phyloP scores from a whole-genome alignment of 306 rosid species.

The Betula pendula region DNA sequence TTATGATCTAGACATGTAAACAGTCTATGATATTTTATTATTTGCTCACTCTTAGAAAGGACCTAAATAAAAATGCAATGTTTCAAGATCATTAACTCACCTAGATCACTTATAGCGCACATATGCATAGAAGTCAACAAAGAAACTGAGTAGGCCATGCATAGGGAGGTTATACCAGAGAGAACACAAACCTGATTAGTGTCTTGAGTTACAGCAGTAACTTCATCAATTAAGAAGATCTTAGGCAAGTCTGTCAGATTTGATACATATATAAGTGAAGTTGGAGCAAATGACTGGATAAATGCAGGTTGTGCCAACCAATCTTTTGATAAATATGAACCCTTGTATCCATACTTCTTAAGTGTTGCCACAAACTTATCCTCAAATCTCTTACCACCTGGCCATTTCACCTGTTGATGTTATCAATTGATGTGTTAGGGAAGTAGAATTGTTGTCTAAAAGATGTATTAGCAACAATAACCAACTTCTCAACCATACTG shows the following conservation, averaged over 20 bases:
- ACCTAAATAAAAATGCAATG: background rate
- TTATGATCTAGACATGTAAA: background rate
- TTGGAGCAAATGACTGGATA: slow-evolving; percentile 92
- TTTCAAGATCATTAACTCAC: background rate
- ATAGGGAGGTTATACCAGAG: slow-evolving; percentile 6
- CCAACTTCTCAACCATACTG: background rate
- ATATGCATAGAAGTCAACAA: background rate
- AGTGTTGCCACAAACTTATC: slow-evolving; percentile 86
- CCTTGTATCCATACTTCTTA: slow-evolving; percentile 77
- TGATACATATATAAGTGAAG: slow-evolving; percentile 69
- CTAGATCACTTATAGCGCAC: background rate
- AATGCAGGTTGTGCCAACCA: slow-evolving; percentile 87
- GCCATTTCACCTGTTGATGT: slow-evolving; percentile 78
- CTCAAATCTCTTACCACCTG: slow-evolving; percentile 65
- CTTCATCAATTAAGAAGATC: slow-evolving; percentile 65
- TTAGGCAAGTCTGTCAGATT: slow-evolving; percentile 79
- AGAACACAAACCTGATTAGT: slow-evolving; percentile 72
- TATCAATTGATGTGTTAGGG: slow-evolving; percentile 31
- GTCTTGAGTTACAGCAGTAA: slow-evolving; percentile 65
- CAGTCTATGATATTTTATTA: background rate
- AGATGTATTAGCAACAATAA: background rate
- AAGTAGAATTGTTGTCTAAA: background rate
- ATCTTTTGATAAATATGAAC: slow-evolving; percentile 75
- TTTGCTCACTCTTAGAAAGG: background rate
- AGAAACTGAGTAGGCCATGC: background rate